Evolutionary conservation across 106 monocot genomes (phyloP).

Genomic region (Dactylorhiza incarnata): DNA sequence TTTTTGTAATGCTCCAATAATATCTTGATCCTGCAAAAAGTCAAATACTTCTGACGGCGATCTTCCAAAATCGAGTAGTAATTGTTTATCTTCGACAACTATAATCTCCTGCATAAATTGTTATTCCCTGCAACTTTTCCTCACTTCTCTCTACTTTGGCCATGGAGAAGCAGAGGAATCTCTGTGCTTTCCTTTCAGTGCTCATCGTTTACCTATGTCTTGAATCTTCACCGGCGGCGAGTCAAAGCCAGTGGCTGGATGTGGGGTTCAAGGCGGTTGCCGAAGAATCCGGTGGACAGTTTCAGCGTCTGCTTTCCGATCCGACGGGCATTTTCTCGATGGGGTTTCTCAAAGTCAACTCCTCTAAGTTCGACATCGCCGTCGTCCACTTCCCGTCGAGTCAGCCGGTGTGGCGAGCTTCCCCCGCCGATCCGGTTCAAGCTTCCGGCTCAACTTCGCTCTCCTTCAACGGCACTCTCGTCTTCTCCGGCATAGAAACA

Average conservation of each 20-base stretch:
- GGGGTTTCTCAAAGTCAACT: constrained; percentile 38
- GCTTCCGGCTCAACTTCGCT: constrained; percentile 28
- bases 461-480: constrained; percentile 43
- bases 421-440: constrained; percentile 4
- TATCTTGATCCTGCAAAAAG: not conserved
- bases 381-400: constrained; percentile 53
- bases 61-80: not conserved
- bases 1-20: not conserved
- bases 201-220: not conserved
- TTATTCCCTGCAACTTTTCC: not conserved
- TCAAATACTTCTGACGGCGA: not conserved
- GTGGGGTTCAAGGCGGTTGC: not conserved
- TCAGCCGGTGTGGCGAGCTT: constrained; percentile 44
- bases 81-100: not conserved
- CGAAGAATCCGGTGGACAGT: not conserved
- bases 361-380: constrained; percentile 43
- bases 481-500: constrained; percentile 29
- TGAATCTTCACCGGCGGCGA: not conserved
- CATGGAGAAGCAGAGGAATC: not conserved
- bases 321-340: constrained; percentile 41
- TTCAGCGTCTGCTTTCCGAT: constrained; percentile 55
- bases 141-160: not conserved
- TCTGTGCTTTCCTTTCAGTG: not conserved
- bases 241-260: not conserved
- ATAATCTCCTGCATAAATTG: not conserved